Conservation (phyloP, 768 basidiomycete genomes). For the Boletus rubroflammeus region DNA sequence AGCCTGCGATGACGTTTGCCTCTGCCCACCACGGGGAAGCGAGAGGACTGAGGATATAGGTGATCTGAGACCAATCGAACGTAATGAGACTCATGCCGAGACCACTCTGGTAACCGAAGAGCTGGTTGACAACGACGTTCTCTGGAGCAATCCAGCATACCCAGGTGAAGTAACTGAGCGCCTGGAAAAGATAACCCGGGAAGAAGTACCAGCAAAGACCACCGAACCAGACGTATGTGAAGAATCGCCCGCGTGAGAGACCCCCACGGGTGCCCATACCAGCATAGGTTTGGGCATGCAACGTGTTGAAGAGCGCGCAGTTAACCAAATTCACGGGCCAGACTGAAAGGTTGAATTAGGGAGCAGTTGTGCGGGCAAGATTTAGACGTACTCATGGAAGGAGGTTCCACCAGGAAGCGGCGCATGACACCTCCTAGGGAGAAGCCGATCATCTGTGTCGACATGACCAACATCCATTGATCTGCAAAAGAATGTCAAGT, state of each 20-base stretch:
- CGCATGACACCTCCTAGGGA: constrained; percentile 57
- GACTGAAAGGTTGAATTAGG: constrained; percentile 41
- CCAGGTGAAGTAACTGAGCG: constrained; percentile 59
- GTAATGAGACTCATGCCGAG: constrained; percentile 73
- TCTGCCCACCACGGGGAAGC: constrained; percentile 37
- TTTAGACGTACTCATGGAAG: constrained; percentile 53
- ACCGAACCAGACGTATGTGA: constrained; percentile 43
- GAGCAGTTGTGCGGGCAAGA: neutral
- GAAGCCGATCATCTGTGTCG: constrained; percentile 68
- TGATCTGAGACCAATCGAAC: constrained; percentile 80
- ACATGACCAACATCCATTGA: constrained; percentile 63
- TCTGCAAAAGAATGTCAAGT: constrained; percentile 28
- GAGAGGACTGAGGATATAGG: constrained; percentile 46
- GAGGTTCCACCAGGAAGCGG: constrained; percentile 61
- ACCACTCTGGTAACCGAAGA: constrained; percentile 60
- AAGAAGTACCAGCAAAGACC: constrained; percentile 50
- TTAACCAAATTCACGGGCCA: constrained; percentile 72
- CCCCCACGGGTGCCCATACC: constrained; percentile 45
- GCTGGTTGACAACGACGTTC: constrained; percentile 66
- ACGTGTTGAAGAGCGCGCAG: constrained; percentile 72
- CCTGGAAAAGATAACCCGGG: constrained; percentile 73
- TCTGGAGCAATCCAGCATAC: constrained; percentile 68
- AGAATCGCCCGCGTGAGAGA: constrained; percentile 52
- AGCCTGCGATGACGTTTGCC: constrained; percentile 38
- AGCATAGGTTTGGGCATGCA: constrained; percentile 54